Conservation (phyloP, 805 yeast species). For the Cyberlindnera galapagoensis region DNA sequence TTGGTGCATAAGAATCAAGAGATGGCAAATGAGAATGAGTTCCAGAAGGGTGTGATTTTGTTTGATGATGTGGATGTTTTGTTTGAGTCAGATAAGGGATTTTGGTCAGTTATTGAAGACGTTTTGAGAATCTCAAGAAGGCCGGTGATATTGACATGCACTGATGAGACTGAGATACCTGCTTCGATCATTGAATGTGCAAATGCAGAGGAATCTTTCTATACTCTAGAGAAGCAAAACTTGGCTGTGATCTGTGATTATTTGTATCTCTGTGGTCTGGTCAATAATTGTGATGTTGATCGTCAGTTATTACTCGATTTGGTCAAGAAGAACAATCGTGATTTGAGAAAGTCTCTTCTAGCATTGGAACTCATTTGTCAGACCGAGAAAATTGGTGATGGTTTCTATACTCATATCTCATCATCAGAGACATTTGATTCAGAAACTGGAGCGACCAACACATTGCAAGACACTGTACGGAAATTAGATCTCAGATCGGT, state of each 20-base stretch:
- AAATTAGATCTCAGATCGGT: constrained; percentile 10
- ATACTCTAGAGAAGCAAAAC: constrained; percentile 22
- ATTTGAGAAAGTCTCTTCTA: constrained; percentile 42
- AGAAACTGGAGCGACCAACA: no score
- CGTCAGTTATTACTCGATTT: constrained; percentile 25
- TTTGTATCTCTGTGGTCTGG: constrained; percentile 33
- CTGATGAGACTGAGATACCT: constrained; percentile 43
- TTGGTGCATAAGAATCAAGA: constrained; percentile 47
- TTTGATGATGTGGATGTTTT: constrained; percentile 83
- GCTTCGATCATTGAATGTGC: constrained; percentile 39
- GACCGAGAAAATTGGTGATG: neutral
- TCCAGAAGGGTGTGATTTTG: constrained; percentile 61
- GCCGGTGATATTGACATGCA: constrained; percentile 66
- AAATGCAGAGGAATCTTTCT: constrained; percentile 33
- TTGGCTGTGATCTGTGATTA: constrained; percentile 27
- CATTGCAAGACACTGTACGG: constrained; percentile 1
- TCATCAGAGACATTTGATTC: neutral
- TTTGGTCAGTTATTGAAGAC: constrained; percentile 69
- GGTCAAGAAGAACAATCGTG: constrained; percentile 25
- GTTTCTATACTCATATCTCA: constrained; percentile 1
- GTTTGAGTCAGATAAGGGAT: constrained; percentile 67
- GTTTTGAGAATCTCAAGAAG: constrained; percentile 55
- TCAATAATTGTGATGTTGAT: constrained; percentile 31
- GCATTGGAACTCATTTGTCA: constrained; percentile 37
- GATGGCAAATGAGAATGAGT: constrained; percentile 16